phyloP scores from a whole-genome alignment of 805 yeast genomes.

The Ogataea kodamae region DNA sequence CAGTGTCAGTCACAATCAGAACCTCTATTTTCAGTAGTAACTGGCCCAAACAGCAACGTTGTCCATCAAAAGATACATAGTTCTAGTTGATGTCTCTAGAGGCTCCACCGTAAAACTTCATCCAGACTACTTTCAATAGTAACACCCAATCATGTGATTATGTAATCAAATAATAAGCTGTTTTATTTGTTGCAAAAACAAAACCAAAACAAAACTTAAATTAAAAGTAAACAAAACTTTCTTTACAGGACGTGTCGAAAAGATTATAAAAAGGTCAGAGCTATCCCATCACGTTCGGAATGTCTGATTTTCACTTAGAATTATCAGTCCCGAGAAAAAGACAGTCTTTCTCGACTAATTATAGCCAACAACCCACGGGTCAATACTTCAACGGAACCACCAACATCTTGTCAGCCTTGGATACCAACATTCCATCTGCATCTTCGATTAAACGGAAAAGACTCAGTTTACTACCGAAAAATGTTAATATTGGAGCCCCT shows the following conservation, averaged over 20 bases:
- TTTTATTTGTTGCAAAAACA: slow-evolving; percentile 6
- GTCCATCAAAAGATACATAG: too few relatives aligned
- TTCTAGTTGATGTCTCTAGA: too few relatives aligned
- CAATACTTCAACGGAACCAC: slow-evolving; percentile 17
- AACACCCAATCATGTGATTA: too few relatives aligned
- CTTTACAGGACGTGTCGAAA: slow-evolving; percentile 2
- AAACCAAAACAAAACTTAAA: slow-evolving; percentile 13
- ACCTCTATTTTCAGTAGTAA: too few relatives aligned
- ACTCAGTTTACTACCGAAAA: slow-evolving; percentile 29
- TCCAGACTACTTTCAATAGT: too few relatives aligned
- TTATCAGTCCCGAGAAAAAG: slow-evolving; percentile 22
- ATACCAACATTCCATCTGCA: slow-evolving; percentile 16
- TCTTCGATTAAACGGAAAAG: slow-evolving; percentile 26
- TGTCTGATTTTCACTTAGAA: slow-evolving; percentile 22
- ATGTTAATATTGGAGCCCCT: slow-evolving; percentile 31
- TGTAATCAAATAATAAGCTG: too few relatives aligned
- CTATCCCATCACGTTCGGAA: slow-evolving; percentile 4
- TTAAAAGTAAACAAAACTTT: slow-evolving; percentile 9
- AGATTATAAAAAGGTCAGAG: slow-evolving; percentile 4
- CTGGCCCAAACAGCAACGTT: too few relatives aligned
- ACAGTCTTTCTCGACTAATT: slow-evolving; percentile 18
- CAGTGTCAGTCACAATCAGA: too few relatives aligned
- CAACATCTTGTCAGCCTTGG: slow-evolving; percentile 19
- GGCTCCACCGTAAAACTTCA: too few relatives aligned
- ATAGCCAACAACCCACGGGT: slow-evolving; percentile 14